These are phyloP conservation scores for Saturnispora serradocipensis DNA, from an alignment of 805 yeast species.

Conservation along the genomic window DNA sequence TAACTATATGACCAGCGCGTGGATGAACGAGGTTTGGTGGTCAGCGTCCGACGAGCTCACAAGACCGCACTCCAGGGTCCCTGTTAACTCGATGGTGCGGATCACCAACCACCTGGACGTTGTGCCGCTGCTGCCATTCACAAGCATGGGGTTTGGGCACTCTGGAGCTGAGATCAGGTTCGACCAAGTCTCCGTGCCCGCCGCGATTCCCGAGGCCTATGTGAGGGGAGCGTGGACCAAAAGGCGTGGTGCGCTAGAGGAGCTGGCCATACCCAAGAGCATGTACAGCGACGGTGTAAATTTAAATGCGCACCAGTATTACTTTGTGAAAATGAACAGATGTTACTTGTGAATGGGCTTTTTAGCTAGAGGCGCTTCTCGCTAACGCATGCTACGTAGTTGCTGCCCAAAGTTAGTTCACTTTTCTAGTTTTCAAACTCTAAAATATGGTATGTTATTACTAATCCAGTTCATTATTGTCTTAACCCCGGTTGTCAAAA, in stretches of 20 bases:
- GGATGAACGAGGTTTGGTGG: constrained; percentile 41
- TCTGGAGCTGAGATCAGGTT: constrained; percentile 46
- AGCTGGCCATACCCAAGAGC: not conserved
- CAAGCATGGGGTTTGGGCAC: constrained; percentile 30
- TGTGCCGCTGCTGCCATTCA: constrained; percentile 54
- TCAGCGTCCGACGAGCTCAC: not conserved
- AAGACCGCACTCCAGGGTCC: constrained; percentile 20
- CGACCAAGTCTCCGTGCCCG: constrained; percentile 29
- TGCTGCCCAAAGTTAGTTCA: too few relatives aligned
- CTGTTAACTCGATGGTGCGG: constrained; percentile 36
- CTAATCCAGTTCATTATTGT: not conserved
- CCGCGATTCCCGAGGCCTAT: not conserved
- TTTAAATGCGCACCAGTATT: not conserved
- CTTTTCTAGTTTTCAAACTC: not conserved
- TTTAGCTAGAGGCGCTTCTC: too few relatives aligned
- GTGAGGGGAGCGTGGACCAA: not conserved
- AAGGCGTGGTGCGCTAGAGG: not conserved
- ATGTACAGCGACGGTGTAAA: not conserved
- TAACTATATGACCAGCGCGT: constrained; percentile 38
- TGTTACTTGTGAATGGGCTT: not conserved
- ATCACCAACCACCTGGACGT: constrained; percentile 50
- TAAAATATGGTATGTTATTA: not conserved
- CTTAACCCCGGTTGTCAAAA: not conserved
- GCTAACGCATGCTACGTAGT: too few relatives aligned
- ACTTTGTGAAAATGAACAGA: not conserved